These are phyloP conservation scores for Pyrenula aspistea DNA, from an alignment of 495 filamentous ascomycete species.

Conservation along the genomic window DNA sequence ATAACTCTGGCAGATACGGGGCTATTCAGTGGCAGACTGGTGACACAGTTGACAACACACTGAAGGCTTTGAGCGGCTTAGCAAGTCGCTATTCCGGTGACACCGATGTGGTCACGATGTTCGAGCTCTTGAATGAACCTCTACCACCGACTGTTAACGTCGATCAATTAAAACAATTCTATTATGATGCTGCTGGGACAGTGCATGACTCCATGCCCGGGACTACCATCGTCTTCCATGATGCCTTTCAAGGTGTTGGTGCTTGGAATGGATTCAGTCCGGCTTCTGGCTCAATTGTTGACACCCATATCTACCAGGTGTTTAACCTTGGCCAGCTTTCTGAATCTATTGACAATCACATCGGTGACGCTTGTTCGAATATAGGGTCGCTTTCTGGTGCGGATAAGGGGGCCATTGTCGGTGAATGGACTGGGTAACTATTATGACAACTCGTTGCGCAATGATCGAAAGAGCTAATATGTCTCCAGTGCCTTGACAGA, in stretches of 20 bases:
- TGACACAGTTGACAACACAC: conserved; percentile 41
- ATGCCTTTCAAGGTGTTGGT: conserved; percentile 51
- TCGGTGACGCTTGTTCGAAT: conserved; percentile 37
- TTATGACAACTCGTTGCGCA: conserved; percentile 3
- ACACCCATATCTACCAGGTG: conserved; percentile 57
- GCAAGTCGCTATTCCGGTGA: conserved; percentile 45
- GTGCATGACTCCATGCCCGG: conserved; percentile 36
- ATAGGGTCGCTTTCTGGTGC: conserved; percentile 32
- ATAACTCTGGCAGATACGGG: conserved; percentile 61
- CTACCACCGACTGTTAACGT: conserved; percentile 33
- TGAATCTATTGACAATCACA: conserved; percentile 32
- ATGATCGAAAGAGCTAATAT: not conserved
- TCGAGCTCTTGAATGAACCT: conserved; percentile 67
- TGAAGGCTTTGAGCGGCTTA: conserved; percentile 45
- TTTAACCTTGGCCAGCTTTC: conserved; percentile 49
- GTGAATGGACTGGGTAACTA: conserved; percentile 46
- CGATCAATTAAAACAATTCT: conserved; percentile 45
- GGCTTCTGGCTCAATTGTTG: conserved; percentile 45
- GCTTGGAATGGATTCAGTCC: conserved; percentile 61
- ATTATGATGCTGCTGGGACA: conserved; percentile 47
- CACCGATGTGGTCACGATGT: conserved; percentile 53
- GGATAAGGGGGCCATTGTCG: conserved; percentile 62
- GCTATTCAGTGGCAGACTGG: conserved; percentile 50
- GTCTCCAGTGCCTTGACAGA: conserved; percentile 47
- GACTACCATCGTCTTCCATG: conserved; percentile 50